Percentiles rank a stretch among this genome's conserved stretches.
phyloP scores from a whole-genome alignment of 805 yeast genomes.

The Sungouiella thailandica region DNA sequence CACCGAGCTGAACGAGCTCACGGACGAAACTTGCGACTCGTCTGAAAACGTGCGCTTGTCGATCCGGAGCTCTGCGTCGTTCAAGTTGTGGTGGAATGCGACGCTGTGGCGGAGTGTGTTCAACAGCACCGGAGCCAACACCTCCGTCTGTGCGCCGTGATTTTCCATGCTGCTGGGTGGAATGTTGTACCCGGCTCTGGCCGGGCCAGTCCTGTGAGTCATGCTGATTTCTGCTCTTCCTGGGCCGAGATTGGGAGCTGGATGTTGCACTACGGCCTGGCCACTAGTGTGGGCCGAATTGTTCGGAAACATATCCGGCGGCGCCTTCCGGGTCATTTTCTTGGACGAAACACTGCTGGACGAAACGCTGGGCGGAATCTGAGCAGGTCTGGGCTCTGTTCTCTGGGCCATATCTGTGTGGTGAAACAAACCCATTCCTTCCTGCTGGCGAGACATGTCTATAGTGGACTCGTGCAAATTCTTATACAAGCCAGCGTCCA shows the following conservation, averaged over 20 bases:
- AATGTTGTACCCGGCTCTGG: not conserved
- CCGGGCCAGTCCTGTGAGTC: too few relatives aligned
- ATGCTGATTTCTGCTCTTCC: too few relatives aligned
- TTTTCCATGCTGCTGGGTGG: not conserved
- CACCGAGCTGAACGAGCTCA: constrained; percentile 32
- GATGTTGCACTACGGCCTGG: too few relatives aligned
- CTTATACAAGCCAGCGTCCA: too few relatives aligned
- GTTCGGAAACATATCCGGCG: not conserved
- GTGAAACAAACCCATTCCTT: not conserved
- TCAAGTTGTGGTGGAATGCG: constrained; percentile 10
- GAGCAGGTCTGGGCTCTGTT: too few relatives aligned
- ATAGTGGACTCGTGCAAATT: not conserved
- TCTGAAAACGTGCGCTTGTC: constrained; percentile 29
- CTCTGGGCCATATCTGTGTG: not conserved
- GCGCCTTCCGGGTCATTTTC: not conserved
- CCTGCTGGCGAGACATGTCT: too few relatives aligned
- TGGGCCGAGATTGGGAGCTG: not conserved
- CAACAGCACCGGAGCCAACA: not conserved
- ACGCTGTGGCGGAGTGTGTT: constrained; percentile 5
- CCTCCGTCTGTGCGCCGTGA: not conserved
- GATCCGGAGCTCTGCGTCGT: constrained; percentile 9
- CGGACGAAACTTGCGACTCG: constrained; percentile 33
- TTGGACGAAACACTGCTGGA: not conserved
- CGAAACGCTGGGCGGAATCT: too few relatives aligned
- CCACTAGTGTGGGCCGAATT: not conserved